These are phyloP conservation scores for Solanum ossicruentum DNA, from an alignment of 257 asterid genomes.

Conservation along the genomic window DNA sequence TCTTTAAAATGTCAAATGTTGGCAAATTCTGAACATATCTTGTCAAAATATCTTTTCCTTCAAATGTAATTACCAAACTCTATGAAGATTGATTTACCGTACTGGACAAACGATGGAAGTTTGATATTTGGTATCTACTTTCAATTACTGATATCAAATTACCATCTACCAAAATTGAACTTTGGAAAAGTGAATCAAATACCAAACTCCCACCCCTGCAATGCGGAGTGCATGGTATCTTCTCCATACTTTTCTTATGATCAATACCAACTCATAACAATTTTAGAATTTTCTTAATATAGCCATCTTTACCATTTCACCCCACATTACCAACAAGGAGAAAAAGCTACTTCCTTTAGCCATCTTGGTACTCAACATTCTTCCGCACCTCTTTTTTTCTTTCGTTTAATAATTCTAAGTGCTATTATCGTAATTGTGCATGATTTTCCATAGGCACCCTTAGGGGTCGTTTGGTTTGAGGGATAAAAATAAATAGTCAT, in stretches of 20 bases:
- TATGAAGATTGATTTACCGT: background rate
- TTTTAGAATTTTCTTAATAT: background rate
- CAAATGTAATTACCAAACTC: background rate
- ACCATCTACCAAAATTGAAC: background rate
- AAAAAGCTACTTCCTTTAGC: background rate
- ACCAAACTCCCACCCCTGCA: background rate
- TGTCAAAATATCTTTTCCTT: background rate
- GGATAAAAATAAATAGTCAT: too few species aligned
- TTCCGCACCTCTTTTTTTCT: background rate
- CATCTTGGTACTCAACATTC: background rate
- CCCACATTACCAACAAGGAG: background rate
- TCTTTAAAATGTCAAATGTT: background rate
- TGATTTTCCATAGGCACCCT: background rate
- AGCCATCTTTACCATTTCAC: background rate
- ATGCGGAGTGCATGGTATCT: background rate
- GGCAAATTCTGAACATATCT: background rate
- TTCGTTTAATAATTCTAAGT: background rate
- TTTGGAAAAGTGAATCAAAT: background rate
- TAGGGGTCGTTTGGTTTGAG: too few species aligned
- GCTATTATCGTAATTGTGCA: background rate
- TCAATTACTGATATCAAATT: background rate
- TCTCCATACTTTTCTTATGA: background rate
- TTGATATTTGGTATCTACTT: background rate
- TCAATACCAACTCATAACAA: background rate
- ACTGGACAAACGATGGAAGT: background rate